Evolutionary conservation across 805 yeast genomes (phyloP).

Genomic region (Jamesozyma piceae): DNA sequence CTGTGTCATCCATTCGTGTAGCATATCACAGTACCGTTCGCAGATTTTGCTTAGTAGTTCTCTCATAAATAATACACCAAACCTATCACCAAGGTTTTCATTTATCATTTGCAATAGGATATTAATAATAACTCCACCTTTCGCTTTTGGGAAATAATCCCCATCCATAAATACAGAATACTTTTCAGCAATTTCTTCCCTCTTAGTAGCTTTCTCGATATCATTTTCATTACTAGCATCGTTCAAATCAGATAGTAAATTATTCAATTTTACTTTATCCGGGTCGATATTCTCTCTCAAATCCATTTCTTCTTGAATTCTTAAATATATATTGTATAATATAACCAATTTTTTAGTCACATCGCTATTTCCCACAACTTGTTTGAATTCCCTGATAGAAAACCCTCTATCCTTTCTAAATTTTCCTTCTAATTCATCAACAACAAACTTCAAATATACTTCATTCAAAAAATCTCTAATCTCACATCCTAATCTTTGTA

Average conservation of each 20-base stretch:
- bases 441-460: conserved; percentile 29
- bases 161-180: conserved; percentile 35
- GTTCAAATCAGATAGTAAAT: conserved; percentile 6
- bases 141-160: conserved; percentile 44
- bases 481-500: conserved; percentile 62
- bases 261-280: conserved; percentile 40
- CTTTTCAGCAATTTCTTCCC: conserved; percentile 28
- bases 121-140: conserved; percentile 69
- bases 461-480: conserved; percentile 39
- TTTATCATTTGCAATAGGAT: conserved; percentile 51
- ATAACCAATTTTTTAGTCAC: conserved; percentile 39
- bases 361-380: conserved; percentile 33
- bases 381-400: conserved; percentile 52
- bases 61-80: conserved; percentile 40
- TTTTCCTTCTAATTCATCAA: conserved; percentile 42
- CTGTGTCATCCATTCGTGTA: conserved; percentile 67
- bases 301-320: conserved; percentile 40
- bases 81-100: conserved; percentile 56
- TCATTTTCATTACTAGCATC: not conserved
- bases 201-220: not conserved
- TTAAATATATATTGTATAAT: conserved; percentile 46
- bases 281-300: conserved; percentile 31
- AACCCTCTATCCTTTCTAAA: conserved; percentile 41
- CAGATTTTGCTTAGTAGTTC: conserved; percentile 51
- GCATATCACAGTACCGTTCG: conserved; percentile 50